Conservation (phyloP, 345 rosid genomes). For the Citrus reticulata region DNA sequence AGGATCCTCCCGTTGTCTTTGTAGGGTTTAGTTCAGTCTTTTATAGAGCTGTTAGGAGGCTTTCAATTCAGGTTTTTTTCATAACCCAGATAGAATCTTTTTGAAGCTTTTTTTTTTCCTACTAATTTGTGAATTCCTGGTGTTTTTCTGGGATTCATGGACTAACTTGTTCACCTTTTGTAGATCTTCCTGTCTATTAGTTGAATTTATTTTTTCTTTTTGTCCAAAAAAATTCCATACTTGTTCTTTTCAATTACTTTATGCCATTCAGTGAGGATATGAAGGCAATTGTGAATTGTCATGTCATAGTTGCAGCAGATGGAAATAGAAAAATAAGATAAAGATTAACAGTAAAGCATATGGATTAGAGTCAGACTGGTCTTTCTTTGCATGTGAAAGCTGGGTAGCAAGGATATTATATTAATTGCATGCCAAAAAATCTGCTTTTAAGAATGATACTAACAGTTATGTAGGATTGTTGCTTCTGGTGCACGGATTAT, state of each 20-base stretch:
- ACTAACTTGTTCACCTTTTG: not conserved
- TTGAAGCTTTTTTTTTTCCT: not conserved
- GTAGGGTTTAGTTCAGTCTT: not conserved
- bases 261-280: not conserved
- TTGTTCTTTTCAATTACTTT: not conserved
- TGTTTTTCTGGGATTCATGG: not conserved
- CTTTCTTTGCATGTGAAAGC: not conserved
- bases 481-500: not conserved
- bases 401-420: not conserved
- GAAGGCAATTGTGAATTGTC: not conserved
- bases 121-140: not conserved
- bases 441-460: not conserved
- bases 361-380: not conserved
- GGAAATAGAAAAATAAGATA: not conserved
- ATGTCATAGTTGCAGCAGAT: not conserved
- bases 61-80: not conserved
- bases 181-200: not conserved
- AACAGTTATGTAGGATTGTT: not conserved
- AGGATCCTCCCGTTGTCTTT: not conserved
- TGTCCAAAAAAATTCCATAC: not conserved
- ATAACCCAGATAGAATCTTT: not conserved
- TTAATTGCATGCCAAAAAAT: not conserved
- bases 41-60: not conserved
- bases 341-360: not conserved
- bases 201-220: not conserved